Evolutionary conservation across 73 alveolate genomes (phyloP), one percentile per base, ranked within the genome.

Genomic region (Tetrahymena elliotti): DNA sequence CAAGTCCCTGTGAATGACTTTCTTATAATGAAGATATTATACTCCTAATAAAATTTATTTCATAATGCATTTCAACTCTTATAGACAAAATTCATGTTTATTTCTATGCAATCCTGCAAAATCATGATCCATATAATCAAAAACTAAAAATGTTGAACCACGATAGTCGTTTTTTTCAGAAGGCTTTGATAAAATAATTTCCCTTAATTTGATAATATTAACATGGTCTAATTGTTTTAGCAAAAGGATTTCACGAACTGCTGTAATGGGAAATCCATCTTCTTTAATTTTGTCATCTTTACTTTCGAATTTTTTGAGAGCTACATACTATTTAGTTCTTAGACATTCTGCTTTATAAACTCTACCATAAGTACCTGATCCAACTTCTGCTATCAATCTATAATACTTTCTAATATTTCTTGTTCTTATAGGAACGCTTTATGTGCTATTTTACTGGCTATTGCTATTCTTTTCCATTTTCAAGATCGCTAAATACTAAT

Each of bases 221-320:
- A 96, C 97, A 94, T 99, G 99, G 93, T 98, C 97, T 94, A 98
- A 95, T 95, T 96, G 94, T 94, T 98, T 98, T 93, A 99, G 98
- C 54, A 98, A 95, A 94, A 96, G 95, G 95, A 99, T 99, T 96
- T 99, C 99, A 95, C 99, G 96, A 52, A 99, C 96, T 27, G 99
- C 99, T 10, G 99, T 98, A 15, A 98, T 97, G 33, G 99, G 99
- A 93, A 99, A 99, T 27, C 99, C 99, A 82, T 99, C 99, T 40
- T 94, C 95, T 94, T 84, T 94, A 35, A 94, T 94, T 96, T 98
- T 97, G 39, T 97, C 99, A 52, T 98, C 96, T 40, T 96, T 98
- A 95, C 98, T 97, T 92, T 96, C 98, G 52, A 99, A 96, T 95
- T 95, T 96, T 95, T 99, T 99, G 92, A 99, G 96, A 16, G 99